Evolutionary conservation across 352 stramenopile genomes (phyloP).

Genomic region (Globisporangium acanthophoron): DNA sequence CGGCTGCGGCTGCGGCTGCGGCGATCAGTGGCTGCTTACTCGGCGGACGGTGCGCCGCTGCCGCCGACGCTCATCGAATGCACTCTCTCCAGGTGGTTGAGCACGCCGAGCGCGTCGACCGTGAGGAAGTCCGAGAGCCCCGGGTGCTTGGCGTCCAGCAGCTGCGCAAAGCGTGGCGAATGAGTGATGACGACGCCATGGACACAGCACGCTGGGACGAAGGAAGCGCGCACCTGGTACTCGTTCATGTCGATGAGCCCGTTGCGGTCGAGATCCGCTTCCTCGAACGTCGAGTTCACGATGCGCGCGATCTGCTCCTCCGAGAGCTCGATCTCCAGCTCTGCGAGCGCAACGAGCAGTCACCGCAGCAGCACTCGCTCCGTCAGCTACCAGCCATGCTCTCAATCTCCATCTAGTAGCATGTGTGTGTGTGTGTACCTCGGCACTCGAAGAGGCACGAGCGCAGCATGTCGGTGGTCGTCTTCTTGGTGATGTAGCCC

Average conservation of each 20-base stretch:
- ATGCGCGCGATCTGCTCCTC: slow-evolving; percentile 74
- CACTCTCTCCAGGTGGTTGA: slow-evolving; percentile 81
- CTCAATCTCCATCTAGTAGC: background rate
- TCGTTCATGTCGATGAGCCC: slow-evolving; percentile 74
- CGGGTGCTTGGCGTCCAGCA: slow-evolving; percentile 75
- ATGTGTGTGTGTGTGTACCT: slow-evolving; percentile 23
- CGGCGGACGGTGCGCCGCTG: slow-evolving; percentile 1
- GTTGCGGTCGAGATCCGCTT: slow-evolving; percentile 76
- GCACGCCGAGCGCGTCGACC: slow-evolving; percentile 74
- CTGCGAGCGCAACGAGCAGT: slow-evolving; percentile 17
- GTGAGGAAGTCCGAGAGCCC: slow-evolving; percentile 84
- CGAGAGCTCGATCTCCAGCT: slow-evolving; percentile 74
- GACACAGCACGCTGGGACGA: background rate
- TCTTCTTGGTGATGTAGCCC: slow-evolving; percentile 80
- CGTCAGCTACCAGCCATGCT: background rate
- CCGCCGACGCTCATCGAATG: slow-evolving; percentile 61
- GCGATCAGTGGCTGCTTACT: slow-evolving; percentile 11
- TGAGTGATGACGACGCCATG: background rate
- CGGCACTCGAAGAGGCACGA: slow-evolving; percentile 83
- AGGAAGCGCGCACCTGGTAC: slow-evolving; percentile 44
- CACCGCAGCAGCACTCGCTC: no score
- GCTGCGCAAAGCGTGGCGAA: slow-evolving; percentile 16
- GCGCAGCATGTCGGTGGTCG: slow-evolving; percentile 73
- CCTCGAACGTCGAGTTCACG: slow-evolving; percentile 79
- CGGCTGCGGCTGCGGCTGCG: no score